Conservation (phyloP, 257 asterid species). For the Galeopsis tetrahit region DNA sequence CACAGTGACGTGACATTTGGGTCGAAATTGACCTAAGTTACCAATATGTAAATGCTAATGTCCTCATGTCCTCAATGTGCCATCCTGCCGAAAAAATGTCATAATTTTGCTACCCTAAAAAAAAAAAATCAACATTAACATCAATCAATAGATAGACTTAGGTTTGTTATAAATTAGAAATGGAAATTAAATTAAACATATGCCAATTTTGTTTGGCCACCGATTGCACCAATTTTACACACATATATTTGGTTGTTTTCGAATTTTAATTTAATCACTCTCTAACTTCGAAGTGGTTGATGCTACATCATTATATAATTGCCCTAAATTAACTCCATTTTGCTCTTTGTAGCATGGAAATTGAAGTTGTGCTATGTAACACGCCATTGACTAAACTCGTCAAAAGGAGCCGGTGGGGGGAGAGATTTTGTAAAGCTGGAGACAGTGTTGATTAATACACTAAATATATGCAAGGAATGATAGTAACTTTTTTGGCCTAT, state of each 20-base stretch:
- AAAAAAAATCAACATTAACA: no score
- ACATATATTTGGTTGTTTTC: not conserved
- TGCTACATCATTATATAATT: not conserved
- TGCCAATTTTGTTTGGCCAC: not conserved
- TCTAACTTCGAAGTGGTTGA: not conserved
- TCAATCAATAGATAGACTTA: no score
- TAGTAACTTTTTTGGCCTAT: not conserved
- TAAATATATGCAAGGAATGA: not conserved
- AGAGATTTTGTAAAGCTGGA: not conserved
- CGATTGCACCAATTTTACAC: not conserved
- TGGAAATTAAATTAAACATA: no score
- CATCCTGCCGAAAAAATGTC: no score
- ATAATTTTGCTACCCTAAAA: no score
- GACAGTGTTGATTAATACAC: not conserved
- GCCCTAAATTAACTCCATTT: not conserved
- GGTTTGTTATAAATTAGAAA: no score
- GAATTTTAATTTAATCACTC: no score
- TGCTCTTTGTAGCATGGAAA: not conserved
- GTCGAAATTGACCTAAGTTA: no score
- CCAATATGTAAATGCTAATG: no score
- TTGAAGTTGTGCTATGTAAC: not conserved
- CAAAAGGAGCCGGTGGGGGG: not conserved
- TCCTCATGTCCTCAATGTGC: no score
- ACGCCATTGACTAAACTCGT: slow-evolving; percentile 1
- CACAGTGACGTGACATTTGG: no score